These are phyloP conservation scores for Hortaea sp. DNA, from an alignment of 2,329 filamentous ascomycete species.

Conservation along the genomic window DNA sequence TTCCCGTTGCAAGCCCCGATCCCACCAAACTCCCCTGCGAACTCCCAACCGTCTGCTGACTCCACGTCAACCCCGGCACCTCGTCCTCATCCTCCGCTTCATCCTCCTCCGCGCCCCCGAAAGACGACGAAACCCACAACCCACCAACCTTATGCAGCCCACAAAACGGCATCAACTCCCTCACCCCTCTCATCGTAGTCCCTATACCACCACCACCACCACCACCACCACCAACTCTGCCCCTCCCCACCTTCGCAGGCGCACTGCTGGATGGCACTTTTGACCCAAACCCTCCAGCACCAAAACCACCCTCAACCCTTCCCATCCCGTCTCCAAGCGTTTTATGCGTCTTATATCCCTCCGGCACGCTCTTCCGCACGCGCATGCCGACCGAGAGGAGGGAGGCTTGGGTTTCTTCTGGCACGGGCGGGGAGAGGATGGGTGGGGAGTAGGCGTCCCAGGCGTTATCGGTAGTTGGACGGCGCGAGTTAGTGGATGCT, in stretches of 20 bases:
- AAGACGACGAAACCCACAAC: conserved; percentile 35
- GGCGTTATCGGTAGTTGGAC: too few species aligned
- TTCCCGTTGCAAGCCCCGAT: not conserved
- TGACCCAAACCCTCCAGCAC: too few species aligned
- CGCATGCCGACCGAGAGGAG: conserved; percentile 92
- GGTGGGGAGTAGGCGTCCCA: not conserved
- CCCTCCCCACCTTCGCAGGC: too few species aligned
- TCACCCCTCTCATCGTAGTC: conserved; percentile 8
- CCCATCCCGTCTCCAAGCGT: conserved; percentile 13
- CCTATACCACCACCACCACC: too few species aligned
- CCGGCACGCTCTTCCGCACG: conserved; percentile 81
- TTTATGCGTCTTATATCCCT: conserved; percentile 78
- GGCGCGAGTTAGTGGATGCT: conserved; percentile 1
- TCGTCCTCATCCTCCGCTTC: conserved; percentile 8
- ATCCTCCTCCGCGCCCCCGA: conserved; percentile 9
- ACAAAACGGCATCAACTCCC: conserved; percentile 70
- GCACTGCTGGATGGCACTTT: too few species aligned
- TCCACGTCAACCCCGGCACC: conserved; percentile 19
- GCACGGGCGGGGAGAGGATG: conserved; percentile 42
- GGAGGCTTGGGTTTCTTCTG: conserved; percentile 61
- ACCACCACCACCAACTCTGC: too few species aligned
- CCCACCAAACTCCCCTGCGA: not conserved
- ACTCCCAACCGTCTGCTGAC: not conserved
- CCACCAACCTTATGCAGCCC: conserved; percentile 69
- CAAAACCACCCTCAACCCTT: too few species aligned